Conservation (phyloP, 2,329 filamentous ascomycete genomes). For the Neospermospora avenae region DNA sequence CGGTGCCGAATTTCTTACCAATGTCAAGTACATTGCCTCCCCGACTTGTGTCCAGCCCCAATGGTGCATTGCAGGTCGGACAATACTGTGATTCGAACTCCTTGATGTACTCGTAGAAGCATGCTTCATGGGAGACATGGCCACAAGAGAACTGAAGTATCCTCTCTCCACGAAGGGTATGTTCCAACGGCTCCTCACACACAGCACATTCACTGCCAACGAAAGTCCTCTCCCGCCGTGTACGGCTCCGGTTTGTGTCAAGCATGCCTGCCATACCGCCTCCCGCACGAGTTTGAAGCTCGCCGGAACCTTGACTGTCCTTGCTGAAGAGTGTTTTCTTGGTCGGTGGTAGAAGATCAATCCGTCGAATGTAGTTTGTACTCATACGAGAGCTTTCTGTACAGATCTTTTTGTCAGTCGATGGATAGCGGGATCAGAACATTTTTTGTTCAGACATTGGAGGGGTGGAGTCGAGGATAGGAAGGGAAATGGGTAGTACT, state of each 20-base stretch:
- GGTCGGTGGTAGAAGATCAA: conserved; percentile 8
- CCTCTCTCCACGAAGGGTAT: conserved; percentile 88
- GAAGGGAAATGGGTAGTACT: conserved; percentile 28
- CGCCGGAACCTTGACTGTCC: conserved; percentile 21
- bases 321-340: conserved; percentile 14
- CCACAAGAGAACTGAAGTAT: conserved; percentile 93
- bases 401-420: conserved; percentile 18
- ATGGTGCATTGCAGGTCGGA: conserved; percentile 85
- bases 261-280: conserved; percentile 59
- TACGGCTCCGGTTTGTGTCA: conserved; percentile 73
- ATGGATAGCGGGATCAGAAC: conserved; percentile 7
- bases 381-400: conserved; percentile 13
- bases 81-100: conserved; percentile 93
- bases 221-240: conserved; percentile 87
- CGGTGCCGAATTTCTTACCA: conserved; percentile 51
- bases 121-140: conserved; percentile 97
- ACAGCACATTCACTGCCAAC: conserved; percentile 93
- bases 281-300: conserved; percentile 29
- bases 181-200: conserved; percentile 94
- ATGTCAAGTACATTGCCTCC: conserved; percentile 91
- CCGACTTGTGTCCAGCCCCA: conserved; percentile 86
- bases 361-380: conserved; percentile 12
- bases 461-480: conserved; percentile 19
- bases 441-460: conserved; percentile 13
- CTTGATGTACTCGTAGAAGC: conserved; percentile 97